Base-by-base conservation (phyloP, 2,329 filamentous ascomycete species). In the Lachnellula occidentalis region DNA sequence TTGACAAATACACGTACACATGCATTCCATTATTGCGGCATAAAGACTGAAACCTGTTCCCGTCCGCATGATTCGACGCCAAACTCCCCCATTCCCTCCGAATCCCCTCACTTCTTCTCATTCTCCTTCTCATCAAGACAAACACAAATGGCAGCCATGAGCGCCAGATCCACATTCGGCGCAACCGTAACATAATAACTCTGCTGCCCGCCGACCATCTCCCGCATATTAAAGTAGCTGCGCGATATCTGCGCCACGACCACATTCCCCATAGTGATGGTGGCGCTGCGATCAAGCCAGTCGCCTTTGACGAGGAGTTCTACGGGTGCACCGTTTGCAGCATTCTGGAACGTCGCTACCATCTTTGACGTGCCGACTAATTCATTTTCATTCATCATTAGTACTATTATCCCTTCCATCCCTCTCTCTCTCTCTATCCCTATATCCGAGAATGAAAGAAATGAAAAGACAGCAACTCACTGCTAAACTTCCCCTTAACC, bases 71-170 rank as follows among this genome's bases (percentile, higher is more conserved):
- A 31, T 31, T 31, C 8, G 8, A 19, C 19, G n/a, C 19, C 19
- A 2, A 5, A n/a, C 19, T 43, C 41, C 41, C 11, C 41, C 19
- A 19, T 21, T 19, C 19, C 1, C 3, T 43, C 9, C 11, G 3
- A 8, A 31, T 31, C 27, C 5, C 5, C 19, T 41, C 57, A 61
- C 51, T 62, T 56, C 53, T 60, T 63, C 53, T 80, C 76, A 47
- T 82, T 80, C 54, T 85, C 79, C 72, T 78, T 79, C 75, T 88
- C 84, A 59, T 88, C 86, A 56, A 88, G 71, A 57, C 79, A 83
- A 50, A 89, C 82, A 65, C 83, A 88, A 64, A 88, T 72, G 11
- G 85, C 86, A 0, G 76, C 81, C 60, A 88, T 78, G 46, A 88
- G 64, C 4, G 82, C 78, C 69, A 86, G 76, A 64, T 90, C 86